phyloP scores from a whole-genome alignment of 495 filamentous ascomycete genomes.

The Sporormia fimetaria region DNA sequence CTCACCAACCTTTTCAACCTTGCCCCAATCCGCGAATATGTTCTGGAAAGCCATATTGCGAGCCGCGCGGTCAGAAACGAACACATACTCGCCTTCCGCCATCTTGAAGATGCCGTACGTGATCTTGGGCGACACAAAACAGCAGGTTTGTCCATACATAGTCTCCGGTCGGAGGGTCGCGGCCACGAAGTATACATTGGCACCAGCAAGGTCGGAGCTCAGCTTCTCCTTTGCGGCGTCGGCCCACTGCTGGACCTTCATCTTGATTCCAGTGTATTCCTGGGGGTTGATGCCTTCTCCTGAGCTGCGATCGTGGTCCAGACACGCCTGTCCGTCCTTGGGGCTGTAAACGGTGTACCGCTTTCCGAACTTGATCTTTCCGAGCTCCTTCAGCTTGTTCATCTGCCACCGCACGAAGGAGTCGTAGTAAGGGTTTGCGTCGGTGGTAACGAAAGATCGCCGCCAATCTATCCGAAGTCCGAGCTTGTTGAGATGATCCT shows the following conservation, averaged over 20 bases:
- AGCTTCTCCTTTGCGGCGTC: conserved; percentile 51
- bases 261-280: conserved; percentile 85
- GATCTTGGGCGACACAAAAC: conserved; percentile 86
- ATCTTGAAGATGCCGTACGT: conserved; percentile 84
- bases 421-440: conserved; percentile 95
- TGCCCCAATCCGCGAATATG: conserved; percentile 62
- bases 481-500: conserved; percentile 65
- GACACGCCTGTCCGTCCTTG: conserved; percentile 94
- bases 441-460: conserved; percentile 82
- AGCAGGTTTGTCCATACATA: conserved; percentile 96
- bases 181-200: conserved; percentile 78
- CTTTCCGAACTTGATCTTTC: conserved; percentile 90
- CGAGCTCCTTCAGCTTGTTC: conserved; percentile 76
- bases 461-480: conserved; percentile 88
- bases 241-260: conserved; percentile 81
- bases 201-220: conserved; percentile 62
- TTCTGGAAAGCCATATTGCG: conserved; percentile 95
- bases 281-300: conserved; percentile 86
- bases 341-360: conserved; percentile 92
- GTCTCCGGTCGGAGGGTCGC: conserved; percentile 92
- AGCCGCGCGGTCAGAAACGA: conserved; percentile 76
- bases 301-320: conserved; percentile 89
- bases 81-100: conserved; percentile 70
- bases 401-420: conserved; percentile 97
- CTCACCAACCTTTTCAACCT: conserved; percentile 61